These are phyloP conservation scores for Flaveria linearis DNA, from an alignment of 129 eudicot genomes.

Conservation along the genomic window DNA sequence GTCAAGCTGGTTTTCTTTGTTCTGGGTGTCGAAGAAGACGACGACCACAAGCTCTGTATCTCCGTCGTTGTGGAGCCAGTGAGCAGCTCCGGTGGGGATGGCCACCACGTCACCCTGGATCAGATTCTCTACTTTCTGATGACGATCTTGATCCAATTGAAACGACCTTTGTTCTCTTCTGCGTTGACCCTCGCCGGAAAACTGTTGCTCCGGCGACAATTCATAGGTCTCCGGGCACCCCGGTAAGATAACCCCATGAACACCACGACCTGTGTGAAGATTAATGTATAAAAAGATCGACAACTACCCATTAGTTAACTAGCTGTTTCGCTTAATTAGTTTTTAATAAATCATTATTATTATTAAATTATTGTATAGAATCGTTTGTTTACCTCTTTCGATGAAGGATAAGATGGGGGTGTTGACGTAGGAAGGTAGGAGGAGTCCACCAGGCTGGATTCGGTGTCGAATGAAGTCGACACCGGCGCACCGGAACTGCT, in stretches of 20 bases:
- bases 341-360: not conserved
- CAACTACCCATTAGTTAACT: not conserved
- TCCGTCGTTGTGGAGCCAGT: constrained; percentile 69
- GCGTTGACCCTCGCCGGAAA: constrained; percentile 3
- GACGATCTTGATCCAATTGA: constrained; percentile 39
- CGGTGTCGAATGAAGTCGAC: constrained; percentile 46
- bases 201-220: constrained; percentile 41
- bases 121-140: constrained; percentile 52
- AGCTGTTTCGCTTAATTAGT: no score
- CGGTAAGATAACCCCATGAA: constrained; percentile 44
- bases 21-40: constrained; percentile 47
- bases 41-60: constrained; percentile 46
- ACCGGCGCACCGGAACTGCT: constrained; percentile 69
- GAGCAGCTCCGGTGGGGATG: constrained; percentile 61
- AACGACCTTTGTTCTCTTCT: constrained; percentile 19
- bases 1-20: constrained; percentile 67
- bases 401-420: constrained; percentile 54
- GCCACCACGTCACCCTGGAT: constrained; percentile 56
- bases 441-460: constrained; percentile 53
- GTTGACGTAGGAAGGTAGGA: constrained; percentile 62
- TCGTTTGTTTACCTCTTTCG: constrained; percentile 39
- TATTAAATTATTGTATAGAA: no score
- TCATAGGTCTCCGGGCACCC: constrained; percentile 72
- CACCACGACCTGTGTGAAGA: constrained; percentile 47
- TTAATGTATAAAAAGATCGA: not conserved